Evolutionary conservation across 78 protist species (phyloP).

Genomic region (Dictyostelium purpureum): DNA sequence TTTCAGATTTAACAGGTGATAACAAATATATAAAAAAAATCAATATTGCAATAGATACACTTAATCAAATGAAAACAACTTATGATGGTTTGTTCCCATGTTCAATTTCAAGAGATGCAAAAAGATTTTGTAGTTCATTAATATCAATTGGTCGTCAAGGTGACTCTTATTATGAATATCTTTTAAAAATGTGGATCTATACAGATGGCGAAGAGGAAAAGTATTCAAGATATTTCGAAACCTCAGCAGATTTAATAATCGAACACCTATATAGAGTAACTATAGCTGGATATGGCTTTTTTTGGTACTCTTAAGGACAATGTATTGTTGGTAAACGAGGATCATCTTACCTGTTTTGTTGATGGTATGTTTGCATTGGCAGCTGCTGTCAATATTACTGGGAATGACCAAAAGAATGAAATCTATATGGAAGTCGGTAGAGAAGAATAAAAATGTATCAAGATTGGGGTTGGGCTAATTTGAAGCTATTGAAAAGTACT

Average conservation of each 20-base stretch:
- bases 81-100: slow-evolving; percentile 19
- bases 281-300: not conserved
- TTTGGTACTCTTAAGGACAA: no score
- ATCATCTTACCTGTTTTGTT: slow-evolving; percentile 93
- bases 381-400: slow-evolving; percentile 40
- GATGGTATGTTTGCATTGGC: slow-evolving; percentile 95
- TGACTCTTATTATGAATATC: slow-evolving; percentile 93
- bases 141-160: slow-evolving; percentile 73
- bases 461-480: slow-evolving; percentile 91
- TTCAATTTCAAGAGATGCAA: not conserved
- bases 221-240: slow-evolving; percentile 60
- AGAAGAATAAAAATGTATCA: slow-evolving; percentile 69
- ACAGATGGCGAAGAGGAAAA: not conserved
- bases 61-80: not conserved
- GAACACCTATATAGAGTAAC: slow-evolving; percentile 17
- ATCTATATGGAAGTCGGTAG: slow-evolving; percentile 38
- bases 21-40: not conserved
- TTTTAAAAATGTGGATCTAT: slow-evolving; percentile 70
- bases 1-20: slow-evolving; percentile 80
- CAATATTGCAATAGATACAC: not conserved
- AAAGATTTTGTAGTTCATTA: not conserved
- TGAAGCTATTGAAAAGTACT: slow-evolving; percentile 74
- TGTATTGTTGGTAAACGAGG: no score
- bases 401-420: not conserved
- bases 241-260: slow-evolving; percentile 29